Evolutionary conservation across 2,329 filamentous ascomycete species (phyloP), one percentile per base, ranked within the genome.

Genomic region (Fonsecaea monophora): DNA sequence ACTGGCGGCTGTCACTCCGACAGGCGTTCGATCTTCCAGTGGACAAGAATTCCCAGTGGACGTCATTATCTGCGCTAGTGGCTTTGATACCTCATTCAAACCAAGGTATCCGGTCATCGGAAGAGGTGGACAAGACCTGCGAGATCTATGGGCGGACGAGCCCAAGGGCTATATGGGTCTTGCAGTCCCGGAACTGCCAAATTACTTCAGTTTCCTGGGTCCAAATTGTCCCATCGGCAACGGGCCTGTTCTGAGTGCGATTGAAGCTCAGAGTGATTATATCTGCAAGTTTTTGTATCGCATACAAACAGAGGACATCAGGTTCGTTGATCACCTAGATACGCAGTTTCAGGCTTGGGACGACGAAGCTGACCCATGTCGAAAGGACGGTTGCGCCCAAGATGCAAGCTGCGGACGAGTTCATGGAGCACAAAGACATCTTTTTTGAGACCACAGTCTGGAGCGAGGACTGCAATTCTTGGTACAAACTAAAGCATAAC

Each of bases 141-240:
- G 30, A 30, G 30, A 30, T 30, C 30, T 30, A 30, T 30, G 30
- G 30, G 30, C 30, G 30, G 30, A 30, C 30, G 84, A 81, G 80
- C 73, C 75, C 5, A 72, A 76, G 30, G 50, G 53, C n/a, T 85
- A 85, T 74, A 72, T 84, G 8, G 81, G 81, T 6, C 70, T 84
- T 6, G 79, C 79, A 0, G 80, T 80, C 4, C 76, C 80, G 0
- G 77, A 79, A 2, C 82, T 83, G 67, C 83, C 83, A 30, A 79
- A 55, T 37, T 77, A 76, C 60, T 74, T 78, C 60, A 57, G 73
- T 32, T 73, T 77, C 62, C 69, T 71, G 7, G 76, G 75, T 0
- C 76, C 76, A 4, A 74, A 72, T 18, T 68, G 62, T 10, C 70
- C 70, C 9, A 67, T 70, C 13, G 71, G 70, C 0, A 73, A 78